Base-by-base conservation (phyloP, 768 basidiomycete genomes). In the Tylopilus plumbeoviolaceoides region DNA sequence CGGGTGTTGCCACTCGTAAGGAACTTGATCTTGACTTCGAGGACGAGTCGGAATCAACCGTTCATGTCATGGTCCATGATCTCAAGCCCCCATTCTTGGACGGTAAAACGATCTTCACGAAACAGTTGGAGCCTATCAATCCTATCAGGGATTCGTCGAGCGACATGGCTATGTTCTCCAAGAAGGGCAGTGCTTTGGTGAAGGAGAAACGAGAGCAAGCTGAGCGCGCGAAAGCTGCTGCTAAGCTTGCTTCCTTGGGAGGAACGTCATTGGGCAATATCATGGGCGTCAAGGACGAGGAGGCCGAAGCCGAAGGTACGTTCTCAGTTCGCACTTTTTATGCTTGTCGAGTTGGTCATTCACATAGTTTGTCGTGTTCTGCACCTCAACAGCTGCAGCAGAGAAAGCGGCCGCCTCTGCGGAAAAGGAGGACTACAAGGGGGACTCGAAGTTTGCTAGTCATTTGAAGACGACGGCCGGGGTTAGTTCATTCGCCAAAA, bases 81-180 rank as follows among this genome's bases (percentile, higher is more conserved):
- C 80, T 98, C 49, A 98, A 95, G 63, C 97, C 97, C 0, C 97
- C 97, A 1, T 99, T 98, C 78, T 78, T 99, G 56, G 97, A 99
- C 64, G 97, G 97, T 0, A 89, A 91, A 21, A 92, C 90, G 0
- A 91, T 98, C 0, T 99, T 89, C 70, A 99, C 97, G 3, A 94
- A 89, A 67, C 97, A 98, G 65, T 78, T 98, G 9, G 97, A 98
- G 44, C 95, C 95, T 0, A 91, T 98, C 71, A 98, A 98, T 64
- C 97, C 97, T 3, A 91, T 98, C 58, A 84, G 90, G 40, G 97
- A 99, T 65, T 77, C 82, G 17, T 91, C 95, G 1, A 92, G 89
- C 59, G 97, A 99, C 64, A 85, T 99, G 83, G 97, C 95, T 17
- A 62, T 92, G 11, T 99, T 99, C 70, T 85, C 92, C 21, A 95